A percentile compares a stretch with the other conserved stretches of the same genome.
Evolutionary conservation across 805 yeast species (phyloP).

Genomic region (Dipodascopsis tothii): DNA sequence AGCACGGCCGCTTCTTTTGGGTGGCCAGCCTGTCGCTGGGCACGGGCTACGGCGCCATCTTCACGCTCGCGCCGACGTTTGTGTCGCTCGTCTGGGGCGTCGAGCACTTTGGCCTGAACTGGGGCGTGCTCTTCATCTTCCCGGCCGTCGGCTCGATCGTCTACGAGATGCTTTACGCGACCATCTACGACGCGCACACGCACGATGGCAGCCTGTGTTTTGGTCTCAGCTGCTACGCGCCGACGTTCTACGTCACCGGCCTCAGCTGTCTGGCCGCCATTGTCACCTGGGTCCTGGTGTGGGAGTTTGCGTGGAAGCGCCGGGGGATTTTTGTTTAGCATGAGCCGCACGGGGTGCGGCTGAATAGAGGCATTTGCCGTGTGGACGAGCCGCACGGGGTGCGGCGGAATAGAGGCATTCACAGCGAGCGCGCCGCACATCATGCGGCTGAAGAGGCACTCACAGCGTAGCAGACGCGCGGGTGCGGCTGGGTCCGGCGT

Average conservation of each 20-base stretch:
- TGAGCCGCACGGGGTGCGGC: too few species aligned
- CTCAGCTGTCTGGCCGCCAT: conserved; percentile 24
- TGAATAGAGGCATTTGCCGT: too few species aligned
- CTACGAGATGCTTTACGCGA: conserved; percentile 65
- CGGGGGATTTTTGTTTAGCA: conserved; percentile 12
- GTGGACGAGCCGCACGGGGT: too few species aligned
- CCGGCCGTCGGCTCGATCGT: conserved; percentile 75
- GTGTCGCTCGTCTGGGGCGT: conserved; percentile 82
- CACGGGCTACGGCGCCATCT: conserved; percentile 68
- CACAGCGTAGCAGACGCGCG: too few species aligned
- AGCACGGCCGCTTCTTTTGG: conserved; percentile 23
- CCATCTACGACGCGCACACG: conserved; percentile 45
- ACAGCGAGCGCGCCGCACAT: too few species aligned
- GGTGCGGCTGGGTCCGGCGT: too few species aligned
- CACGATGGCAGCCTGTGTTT: conserved; percentile 15
- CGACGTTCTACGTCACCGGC: conserved; percentile 28
- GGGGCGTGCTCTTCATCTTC: conserved; percentile 84
- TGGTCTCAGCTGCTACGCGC: conserved; percentile 25
- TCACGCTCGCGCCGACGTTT: conserved; percentile 79
- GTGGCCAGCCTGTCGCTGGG: conserved; percentile 53
- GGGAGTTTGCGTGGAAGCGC: conserved; percentile 14
- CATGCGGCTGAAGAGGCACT: too few species aligned
- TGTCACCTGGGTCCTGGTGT: conserved; percentile 7
- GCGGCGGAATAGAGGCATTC: too few species aligned
- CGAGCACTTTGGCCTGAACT: conserved; percentile 80